Evolutionary conservation across 2,329 filamentous ascomycete species (phyloP), one percentile per base, ranked within the genome.

Genomic region (Phaeoacremonium minimum): DNA sequence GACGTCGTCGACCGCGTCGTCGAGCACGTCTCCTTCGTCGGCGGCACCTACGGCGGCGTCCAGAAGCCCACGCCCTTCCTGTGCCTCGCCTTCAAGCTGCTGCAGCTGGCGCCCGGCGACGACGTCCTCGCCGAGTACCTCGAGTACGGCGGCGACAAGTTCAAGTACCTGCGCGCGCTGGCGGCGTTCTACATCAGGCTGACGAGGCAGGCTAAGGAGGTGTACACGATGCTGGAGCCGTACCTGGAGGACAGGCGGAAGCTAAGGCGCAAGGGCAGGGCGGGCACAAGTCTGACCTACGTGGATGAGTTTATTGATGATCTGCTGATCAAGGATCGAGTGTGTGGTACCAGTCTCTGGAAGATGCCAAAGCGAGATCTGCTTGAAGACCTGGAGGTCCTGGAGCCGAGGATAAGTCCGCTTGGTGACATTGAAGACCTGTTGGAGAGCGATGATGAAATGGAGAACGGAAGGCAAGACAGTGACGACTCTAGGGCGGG

Each of bases 291-390:
- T 11, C 59, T 98, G 49, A 93, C 87, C 4, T 85, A 77, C 52
- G 71, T 98, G 62, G 93, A 98, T 60, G 83, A 91, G 50, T 97
- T 98, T 58, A 80, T 97, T 37, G 93, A 98, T 58, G 89, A 96
- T 43, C 64, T 98, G 46, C 68, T 98, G 44, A 85, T 78, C 0
- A 95, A 95, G 63, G 87, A 94, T 39, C 75, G 93, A 35, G 83
- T 96, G 0, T 97, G 91, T 56, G 91, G 83, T 26, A 97, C 93
- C 4, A 94, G 83, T 54, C 57, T 98, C 49, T 94, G 88, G 81
- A 95, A 95, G 66, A 75, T 98, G 72, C 87, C 90, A 4, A 80
- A 80, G 41, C 73, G 93, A 49, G 80, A 85, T 46, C 75, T 87
- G 35, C 58, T 98, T 46, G 93, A 98, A 65, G 93, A 98, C 58